Evolutionary conservation across 2,329 filamentous ascomycete genomes (phyloP).

Genomic region (Xylaria sp.): DNA sequence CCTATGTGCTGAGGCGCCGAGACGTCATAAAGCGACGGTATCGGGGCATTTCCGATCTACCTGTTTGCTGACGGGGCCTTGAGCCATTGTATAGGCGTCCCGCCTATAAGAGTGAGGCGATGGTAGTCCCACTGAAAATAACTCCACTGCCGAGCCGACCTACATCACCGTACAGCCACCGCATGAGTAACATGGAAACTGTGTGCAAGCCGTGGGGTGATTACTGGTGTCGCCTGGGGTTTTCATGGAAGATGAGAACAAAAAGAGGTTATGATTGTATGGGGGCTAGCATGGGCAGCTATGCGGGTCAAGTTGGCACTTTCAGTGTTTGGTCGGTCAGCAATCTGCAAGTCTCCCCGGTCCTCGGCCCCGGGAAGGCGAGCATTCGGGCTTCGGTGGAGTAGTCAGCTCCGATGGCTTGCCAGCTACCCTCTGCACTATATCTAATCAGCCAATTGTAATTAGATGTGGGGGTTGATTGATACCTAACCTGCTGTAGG

Average conservation of each 20-base stretch:
- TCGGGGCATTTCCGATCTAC: neutral
- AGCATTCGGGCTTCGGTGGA: slow-evolving; percentile 29
- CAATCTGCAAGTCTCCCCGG: slow-evolving; percentile 12
- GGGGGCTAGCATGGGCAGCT: neutral
- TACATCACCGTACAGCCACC: slow-evolving; percentile 26
- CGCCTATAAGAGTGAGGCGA: slow-evolving; percentile 6
- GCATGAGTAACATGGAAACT: neutral
- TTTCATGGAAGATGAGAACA: neutral
- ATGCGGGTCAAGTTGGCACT: neutral
- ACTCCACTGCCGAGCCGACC: slow-evolving; percentile 33
- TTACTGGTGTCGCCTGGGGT: neutral
- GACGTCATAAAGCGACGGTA: slow-evolving; percentile 10
- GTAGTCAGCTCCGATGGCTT: slow-evolving; percentile 27
- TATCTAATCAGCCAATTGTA: slow-evolving; percentile 9
- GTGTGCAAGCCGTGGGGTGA: neutral
- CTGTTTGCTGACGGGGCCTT: slow-evolving; percentile 10
- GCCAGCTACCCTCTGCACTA: slow-evolving; percentile 12
- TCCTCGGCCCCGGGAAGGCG: slow-evolving; percentile 28
- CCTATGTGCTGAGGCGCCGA: slow-evolving; percentile 19
- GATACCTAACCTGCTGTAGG: slow-evolving; percentile 1
- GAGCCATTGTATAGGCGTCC: neutral
- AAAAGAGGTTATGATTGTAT: neutral
- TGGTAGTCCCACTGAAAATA: slow-evolving; percentile 7
- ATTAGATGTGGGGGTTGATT: slow-evolving; percentile 13
- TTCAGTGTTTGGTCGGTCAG: slow-evolving; percentile 16